Evolutionary conservation across 2,329 filamentous ascomycete species (phyloP).

Genomic region (Aspergillus sp.): DNA sequence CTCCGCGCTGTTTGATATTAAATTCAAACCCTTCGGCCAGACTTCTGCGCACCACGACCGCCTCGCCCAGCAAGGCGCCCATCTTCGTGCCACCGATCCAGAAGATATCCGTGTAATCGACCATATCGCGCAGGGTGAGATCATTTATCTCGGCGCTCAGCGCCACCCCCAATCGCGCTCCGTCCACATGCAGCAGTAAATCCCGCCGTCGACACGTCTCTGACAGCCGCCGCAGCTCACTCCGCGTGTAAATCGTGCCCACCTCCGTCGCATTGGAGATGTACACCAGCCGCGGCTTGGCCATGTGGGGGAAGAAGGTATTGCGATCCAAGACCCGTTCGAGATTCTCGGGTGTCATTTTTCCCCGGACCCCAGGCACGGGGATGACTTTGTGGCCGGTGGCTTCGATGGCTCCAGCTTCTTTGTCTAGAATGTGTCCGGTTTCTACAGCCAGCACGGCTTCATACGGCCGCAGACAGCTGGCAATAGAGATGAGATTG

Average conservation of each 20-base stretch:
- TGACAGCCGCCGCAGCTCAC: conserved; percentile 48
- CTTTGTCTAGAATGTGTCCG: conserved; percentile 53
- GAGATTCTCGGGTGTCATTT: conserved; percentile 49
- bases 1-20: conserved; percentile 55
- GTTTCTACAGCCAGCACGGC: conserved; percentile 54
- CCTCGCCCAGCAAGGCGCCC: conserved; percentile 54
- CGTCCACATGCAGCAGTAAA: conserved; percentile 52
- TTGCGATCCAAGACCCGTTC: conserved; percentile 50
- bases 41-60: conserved; percentile 50
- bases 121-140: conserved; percentile 47
- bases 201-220: conserved; percentile 44
- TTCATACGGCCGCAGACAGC: conserved; percentile 54
- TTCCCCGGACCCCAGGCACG: conserved; percentile 49
- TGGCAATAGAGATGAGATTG: conserved; percentile 55
- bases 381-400: conserved; percentile 56
- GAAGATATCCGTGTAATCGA: conserved; percentile 55
- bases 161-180: conserved; percentile 50
- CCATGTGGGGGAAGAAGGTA: conserved; percentile 56
- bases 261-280: conserved; percentile 56
- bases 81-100: conserved; percentile 59
- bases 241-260: conserved; percentile 51
- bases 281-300: conserved; percentile 54
- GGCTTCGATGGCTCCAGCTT: conserved; percentile 55
- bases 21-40: conserved; percentile 53
- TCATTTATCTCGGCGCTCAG: conserved; percentile 48